phyloP scores from a whole-genome alignment of 2,329 filamentous ascomycete species.

The Fusarium luffae region DNA sequence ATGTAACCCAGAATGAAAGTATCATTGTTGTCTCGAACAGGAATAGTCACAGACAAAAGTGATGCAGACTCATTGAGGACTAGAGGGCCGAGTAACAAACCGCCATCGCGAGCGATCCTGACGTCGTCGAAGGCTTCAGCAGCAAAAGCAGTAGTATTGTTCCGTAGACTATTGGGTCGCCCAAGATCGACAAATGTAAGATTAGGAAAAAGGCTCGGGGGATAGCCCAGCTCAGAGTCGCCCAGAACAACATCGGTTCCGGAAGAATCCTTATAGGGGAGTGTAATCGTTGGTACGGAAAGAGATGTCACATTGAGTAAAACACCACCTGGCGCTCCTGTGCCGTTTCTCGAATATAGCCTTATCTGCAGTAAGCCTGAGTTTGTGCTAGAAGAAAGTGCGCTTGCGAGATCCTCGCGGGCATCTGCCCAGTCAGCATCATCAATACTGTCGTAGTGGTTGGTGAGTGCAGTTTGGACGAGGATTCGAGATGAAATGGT shows the following conservation, averaged over 20 bases:
- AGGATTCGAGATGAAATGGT: conserved; percentile 76
- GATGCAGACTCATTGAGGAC: conserved; percentile 78
- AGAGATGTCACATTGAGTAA: conserved; percentile 73
- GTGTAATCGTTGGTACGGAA: conserved; percentile 60
- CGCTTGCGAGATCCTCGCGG: conserved; percentile 73
- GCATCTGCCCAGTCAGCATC: conserved; percentile 70
- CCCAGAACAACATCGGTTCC: conserved; percentile 71
- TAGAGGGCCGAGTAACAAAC: conserved; percentile 81
- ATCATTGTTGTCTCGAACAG: conserved; percentile 73
- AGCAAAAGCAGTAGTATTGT: conserved; percentile 55
- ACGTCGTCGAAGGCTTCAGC: conserved; percentile 64
- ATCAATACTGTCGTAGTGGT: conserved; percentile 61
- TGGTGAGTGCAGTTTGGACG: conserved; percentile 63
- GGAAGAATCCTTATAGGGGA: conserved; percentile 71
- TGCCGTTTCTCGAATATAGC: conserved; percentile 77
- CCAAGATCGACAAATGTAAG: conserved; percentile 70
- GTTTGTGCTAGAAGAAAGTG: conserved; percentile 70
- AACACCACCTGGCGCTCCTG: conserved; percentile 61
- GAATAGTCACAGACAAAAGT: conserved; percentile 82
- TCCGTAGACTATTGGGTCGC: conserved; percentile 54
- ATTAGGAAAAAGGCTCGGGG: conserved; percentile 79
- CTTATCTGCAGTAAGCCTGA: conserved; percentile 74
- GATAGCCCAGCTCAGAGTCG: conserved; percentile 73
- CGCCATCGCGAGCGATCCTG: conserved; percentile 61
- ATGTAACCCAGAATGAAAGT: conserved; percentile 82